A percentile compares a stretch with the other conserved stretches of the same genome.
These are phyloP conservation scores for Ophiorrhiza pumila DNA, from an alignment of 257 asterid species.

Conservation along the genomic window DNA sequence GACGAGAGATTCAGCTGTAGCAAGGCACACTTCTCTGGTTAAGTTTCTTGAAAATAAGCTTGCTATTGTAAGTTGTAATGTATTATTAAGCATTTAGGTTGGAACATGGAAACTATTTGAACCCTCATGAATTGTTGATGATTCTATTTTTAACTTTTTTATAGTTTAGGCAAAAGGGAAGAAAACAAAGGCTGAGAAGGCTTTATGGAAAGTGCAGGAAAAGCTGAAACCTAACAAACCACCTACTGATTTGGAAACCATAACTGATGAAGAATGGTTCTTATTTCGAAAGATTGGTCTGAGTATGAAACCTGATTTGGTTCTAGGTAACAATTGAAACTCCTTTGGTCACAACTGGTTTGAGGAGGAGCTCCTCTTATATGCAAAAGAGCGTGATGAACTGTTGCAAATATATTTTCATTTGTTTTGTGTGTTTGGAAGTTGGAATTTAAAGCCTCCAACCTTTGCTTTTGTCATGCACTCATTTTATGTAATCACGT, in stretches of 20 bases:
- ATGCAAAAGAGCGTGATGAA: background rate
- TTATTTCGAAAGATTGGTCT: slow-evolving; percentile 74
- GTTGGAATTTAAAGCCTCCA: background rate
- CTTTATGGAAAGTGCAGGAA: slow-evolving; percentile 53
- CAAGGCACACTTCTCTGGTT: slow-evolving; percentile 58
- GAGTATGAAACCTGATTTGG: slow-evolving; percentile 84
- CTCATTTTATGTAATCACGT: background rate
- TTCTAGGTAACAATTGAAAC: slow-evolving; percentile 50
- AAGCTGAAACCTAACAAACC: slow-evolving; percentile 55
- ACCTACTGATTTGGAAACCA: slow-evolving; percentile 80
- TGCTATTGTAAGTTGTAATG: slow-evolving; percentile 53
- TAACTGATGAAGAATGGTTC: slow-evolving; percentile 81
- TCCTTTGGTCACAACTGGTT: background rate
- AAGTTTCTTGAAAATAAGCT: slow-evolving; percentile 63
- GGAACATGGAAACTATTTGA: slow-evolving; percentile 3
- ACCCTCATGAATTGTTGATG: background rate
- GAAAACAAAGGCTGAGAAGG: slow-evolving; percentile 63
- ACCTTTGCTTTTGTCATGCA: background rate
- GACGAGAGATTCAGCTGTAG: slow-evolving; percentile 65
- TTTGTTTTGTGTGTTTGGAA: background rate
- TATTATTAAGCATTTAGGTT: background rate
- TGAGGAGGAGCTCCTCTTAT: background rate
- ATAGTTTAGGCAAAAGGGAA: slow-evolving; percentile 67
- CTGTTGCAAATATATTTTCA: background rate
- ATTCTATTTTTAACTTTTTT: slow-evolving; percentile 11